phyloP scores from a whole-genome alignment of 176 grass and related monocot genomes.

The Puccinellia tenuiflora region DNA sequence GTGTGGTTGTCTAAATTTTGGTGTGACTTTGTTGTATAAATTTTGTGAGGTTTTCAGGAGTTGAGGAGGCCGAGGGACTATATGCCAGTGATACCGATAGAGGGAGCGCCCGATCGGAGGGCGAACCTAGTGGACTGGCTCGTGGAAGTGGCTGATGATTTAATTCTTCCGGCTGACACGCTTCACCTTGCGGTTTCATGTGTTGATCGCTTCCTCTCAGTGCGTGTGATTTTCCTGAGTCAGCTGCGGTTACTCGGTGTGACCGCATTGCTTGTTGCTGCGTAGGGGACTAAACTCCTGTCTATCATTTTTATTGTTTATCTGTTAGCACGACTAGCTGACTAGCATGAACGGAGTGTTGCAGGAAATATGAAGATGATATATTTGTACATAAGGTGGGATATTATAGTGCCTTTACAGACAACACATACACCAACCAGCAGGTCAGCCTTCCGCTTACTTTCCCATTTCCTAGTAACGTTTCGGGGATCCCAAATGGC shows the following conservation, averaged over 20 bases:
- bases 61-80: slow-evolving; percentile 39
- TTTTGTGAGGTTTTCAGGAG: slow-evolving; percentile 8
- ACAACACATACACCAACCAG: slow-evolving; percentile 37
- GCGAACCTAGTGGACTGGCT: slow-evolving; percentile 46
- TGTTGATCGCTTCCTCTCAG: slow-evolving; percentile 47
- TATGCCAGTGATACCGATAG: neutral
- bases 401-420: slow-evolving; percentile 12
- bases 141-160: slow-evolving; percentile 30
- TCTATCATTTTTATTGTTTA: neutral
- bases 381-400: slow-evolving; percentile 13
- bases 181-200: slow-evolving; percentile 46
- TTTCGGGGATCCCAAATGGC: neutral
- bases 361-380: slow-evolving; percentile 58
- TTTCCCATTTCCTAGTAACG: slow-evolving; percentile 10
- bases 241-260: slow-evolving; percentile 38
- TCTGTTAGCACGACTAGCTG: neutral
- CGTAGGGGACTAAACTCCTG: slow-evolving; percentile 26
- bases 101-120: slow-evolving; percentile 12
- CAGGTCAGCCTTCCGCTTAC: slow-evolving; percentile 25
- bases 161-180: slow-evolving; percentile 45
- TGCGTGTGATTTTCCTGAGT: neutral
- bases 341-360: neutral
- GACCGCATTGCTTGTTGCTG: slow-evolving; percentile 39
- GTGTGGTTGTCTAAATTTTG: neutral
- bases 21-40: neutral